Percentiles rank a stretch among this genome's conserved stretches.
These are phyloP conservation scores for Pleurotus salmoneostramineus DNA, from an alignment of 768 basidiomycete genomes.

Conservation along the genomic window DNA sequence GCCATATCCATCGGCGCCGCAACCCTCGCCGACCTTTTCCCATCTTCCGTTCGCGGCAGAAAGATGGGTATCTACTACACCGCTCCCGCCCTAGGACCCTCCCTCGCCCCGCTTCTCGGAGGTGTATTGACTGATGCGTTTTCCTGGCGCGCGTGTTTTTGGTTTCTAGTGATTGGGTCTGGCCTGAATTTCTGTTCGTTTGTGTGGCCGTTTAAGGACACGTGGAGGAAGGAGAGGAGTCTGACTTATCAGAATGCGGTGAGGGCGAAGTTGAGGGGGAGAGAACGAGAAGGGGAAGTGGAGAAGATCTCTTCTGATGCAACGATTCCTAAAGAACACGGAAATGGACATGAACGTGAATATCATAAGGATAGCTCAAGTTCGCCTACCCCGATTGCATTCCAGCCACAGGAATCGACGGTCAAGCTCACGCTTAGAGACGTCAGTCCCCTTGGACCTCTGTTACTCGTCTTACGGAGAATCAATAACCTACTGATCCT, in stretches of 20 bases:
- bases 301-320: slow-evolving; percentile 73
- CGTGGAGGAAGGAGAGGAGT: slow-evolving; percentile 83
- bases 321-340: slow-evolving; percentile 36
- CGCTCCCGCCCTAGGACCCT: slow-evolving; percentile 75
- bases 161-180: slow-evolving; percentile 69
- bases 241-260: slow-evolving; percentile 68
- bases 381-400: too few relatives aligned
- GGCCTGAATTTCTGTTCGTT: slow-evolving; percentile 55
- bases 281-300: background rate
- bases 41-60: slow-evolving; percentile 67
- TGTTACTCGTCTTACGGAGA: slow-evolving; percentile 51
- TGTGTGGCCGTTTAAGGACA: slow-evolving; percentile 71
- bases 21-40: slow-evolving; percentile 76
- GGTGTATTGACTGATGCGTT: slow-evolving; percentile 63
- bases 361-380: too few relatives aligned
- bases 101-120: slow-evolving; percentile 70
- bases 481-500: slow-evolving; percentile 68
- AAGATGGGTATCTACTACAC: slow-evolving; percentile 83
- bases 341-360: background rate
- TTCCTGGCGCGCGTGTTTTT: slow-evolving; percentile 80
- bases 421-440: slow-evolving; percentile 61
- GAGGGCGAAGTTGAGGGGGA: slow-evolving; percentile 24
- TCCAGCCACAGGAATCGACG: slow-evolving; percentile 7
- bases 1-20: slow-evolving; percentile 73
- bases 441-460: slow-evolving; percentile 70